Percentiles rank a stretch among this genome's conserved stretches.
phyloP scores from a whole-genome alignment of 306 rosid genomes.

The Alnus glutinosa region DNA sequence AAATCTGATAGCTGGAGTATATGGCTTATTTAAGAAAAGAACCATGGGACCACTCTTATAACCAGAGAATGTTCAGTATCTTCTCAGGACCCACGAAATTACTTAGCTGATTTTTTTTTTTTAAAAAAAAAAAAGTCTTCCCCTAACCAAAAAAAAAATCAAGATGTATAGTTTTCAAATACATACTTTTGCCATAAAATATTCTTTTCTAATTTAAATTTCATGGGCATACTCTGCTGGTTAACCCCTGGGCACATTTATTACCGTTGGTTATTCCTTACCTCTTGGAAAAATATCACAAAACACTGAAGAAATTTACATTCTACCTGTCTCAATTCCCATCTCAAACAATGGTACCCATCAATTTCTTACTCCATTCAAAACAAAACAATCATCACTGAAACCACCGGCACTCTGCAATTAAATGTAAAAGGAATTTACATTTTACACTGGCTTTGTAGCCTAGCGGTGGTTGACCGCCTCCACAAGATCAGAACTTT shows the following conservation, averaged over 20 bases:
- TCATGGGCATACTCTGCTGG: not conserved
- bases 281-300: not conserved
- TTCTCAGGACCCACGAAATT: not conserved
- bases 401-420: not conserved
- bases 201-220: not conserved
- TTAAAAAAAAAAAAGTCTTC: not conserved
- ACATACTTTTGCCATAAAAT: not conserved
- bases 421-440: not conserved
- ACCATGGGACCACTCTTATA: not conserved
- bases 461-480: not conserved
- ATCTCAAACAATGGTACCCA: not conserved
- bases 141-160: not conserved
- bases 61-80: not conserved
- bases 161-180: not conserved
- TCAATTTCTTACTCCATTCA: not conserved
- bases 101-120: not conserved
- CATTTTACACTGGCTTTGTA: not conserved
- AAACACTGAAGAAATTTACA: not conserved
- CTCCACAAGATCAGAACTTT: not conserved
- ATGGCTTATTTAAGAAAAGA: not conserved
- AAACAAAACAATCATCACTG: not conserved
- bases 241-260: not conserved
- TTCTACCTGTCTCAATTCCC: not conserved
- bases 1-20: not conserved
- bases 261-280: not conserved